Evolutionary conservation across 2,329 filamentous ascomycete genomes (phyloP), one percentile per base, ranked within the genome.

Genomic region (Phyllosticta citriasiana): DNA sequence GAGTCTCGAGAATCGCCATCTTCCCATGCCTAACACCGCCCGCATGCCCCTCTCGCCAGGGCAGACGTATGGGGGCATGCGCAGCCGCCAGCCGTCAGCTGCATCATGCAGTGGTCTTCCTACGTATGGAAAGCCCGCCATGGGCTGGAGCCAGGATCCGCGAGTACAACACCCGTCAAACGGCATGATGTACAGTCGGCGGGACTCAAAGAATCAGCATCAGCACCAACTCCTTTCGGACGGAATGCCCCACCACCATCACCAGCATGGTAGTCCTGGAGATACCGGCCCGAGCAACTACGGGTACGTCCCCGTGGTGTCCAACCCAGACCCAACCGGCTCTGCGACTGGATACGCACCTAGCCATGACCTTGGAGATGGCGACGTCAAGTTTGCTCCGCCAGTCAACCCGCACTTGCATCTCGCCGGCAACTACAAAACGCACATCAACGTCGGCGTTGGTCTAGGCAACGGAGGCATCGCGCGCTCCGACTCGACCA

Each of bases 401-500:
- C 30, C 14, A 19, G 40, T 14, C 33, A 56, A 12, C 27, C 33
- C 5, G n/a, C 52, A 53, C 9, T 33, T 24, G 33, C 53, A 16
- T 52, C 53, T 12, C 14, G 19, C 40, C 30, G 58, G 24, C 19
- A 53, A 12, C 19, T 24, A 53, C 22, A 27, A n/a, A 25, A 5
- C 52, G 16, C 22, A 24, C 8, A 8, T 25, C 22, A 53, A 22
- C 9, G 40, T 47, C 19, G 25, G 52, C 19, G 25, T 24, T 3
- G 52, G 22, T 19, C 12, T 53, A 3, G 9, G 52, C 19, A 54
- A 57, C 4, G 54, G 53, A 9, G 54, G 40, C 22, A 47, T 62
- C 14, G 16, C 57, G 63, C 71, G 74, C 14, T 66, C 69, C 10
- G 68, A 68, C 53, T 73, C 72, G 14, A 67, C 71, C 0, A 64